phyloP scores from a whole-genome alignment of 768 basidiomycete genomes.

The Chlorophyllum brunneum region DNA sequence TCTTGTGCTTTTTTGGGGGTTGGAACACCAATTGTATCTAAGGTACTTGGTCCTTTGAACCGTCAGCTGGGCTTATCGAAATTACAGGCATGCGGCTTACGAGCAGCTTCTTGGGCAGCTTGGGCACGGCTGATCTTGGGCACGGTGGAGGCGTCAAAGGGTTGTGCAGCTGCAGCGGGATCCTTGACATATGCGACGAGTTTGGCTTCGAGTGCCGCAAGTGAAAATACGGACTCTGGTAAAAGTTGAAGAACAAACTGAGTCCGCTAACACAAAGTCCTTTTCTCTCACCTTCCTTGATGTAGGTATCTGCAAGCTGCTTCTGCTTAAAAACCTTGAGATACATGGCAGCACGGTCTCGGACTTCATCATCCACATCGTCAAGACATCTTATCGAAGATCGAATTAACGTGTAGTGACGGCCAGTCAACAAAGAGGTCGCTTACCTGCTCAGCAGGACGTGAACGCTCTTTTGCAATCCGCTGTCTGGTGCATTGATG shows the following conservation, averaged over 20 bases:
- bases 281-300: constrained; percentile 79
- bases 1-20: constrained; percentile 52
- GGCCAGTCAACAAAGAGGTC: constrained; percentile 9
- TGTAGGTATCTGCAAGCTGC: constrained; percentile 76
- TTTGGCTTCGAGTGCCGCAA: constrained; percentile 85
- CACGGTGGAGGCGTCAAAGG: constrained; percentile 81
- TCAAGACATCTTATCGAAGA: constrained; percentile 73
- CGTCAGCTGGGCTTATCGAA: constrained; percentile 10
- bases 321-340: constrained; percentile 80
- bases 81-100: constrained; percentile 40
- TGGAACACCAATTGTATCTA: constrained; percentile 82
- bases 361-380: constrained; percentile 98
- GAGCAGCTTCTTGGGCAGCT: constrained; percentile 81
- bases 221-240: constrained; percentile 89
- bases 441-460: constrained; percentile 82
- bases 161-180: constrained; percentile 57
- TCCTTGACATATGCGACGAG: constrained; percentile 94
- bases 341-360: constrained; percentile 95
- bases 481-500: constrained; percentile 75
- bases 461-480: constrained; percentile 79
- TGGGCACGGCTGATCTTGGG: constrained; percentile 95
- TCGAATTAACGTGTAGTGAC: constrained; percentile 8
- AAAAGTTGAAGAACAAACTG: constrained; percentile 9
- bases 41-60: constrained; percentile 70
- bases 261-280: no score